Evolutionary conservation across 371 early-diverging fungal species (phyloP).

Genomic region (Pancytospora epiphaga): DNA sequence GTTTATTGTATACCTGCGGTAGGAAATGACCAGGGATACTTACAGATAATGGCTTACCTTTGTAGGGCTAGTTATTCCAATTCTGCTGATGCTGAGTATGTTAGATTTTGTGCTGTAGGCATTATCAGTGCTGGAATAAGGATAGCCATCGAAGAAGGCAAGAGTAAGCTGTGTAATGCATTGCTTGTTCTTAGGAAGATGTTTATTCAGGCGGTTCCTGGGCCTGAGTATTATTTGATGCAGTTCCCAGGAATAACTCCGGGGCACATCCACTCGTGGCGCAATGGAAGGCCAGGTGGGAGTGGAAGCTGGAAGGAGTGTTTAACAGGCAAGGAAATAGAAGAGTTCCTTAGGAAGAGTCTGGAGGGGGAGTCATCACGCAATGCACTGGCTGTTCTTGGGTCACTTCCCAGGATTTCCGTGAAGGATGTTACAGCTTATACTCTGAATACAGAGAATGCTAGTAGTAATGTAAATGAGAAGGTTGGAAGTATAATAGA

Average conservation of each 20-base stretch:
- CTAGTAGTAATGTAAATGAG: not conserved
- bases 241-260: constrained; percentile 41
- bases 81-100: constrained; percentile 21
- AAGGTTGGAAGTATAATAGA: not conserved
- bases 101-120: constrained; percentile 5
- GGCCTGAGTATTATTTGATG: constrained; percentile 46
- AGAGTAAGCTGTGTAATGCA: constrained; percentile 8
- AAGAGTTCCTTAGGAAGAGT: not conserved
- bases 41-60: constrained; percentile 35
- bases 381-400: not conserved
- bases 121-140: constrained; percentile 33
- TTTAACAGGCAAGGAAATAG: not conserved
- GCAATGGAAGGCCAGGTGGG: not conserved
- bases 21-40: constrained; percentile 29
- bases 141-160: constrained; percentile 27
- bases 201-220: constrained; percentile 53
- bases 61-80: constrained; percentile 23
- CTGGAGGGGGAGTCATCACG: not conserved
- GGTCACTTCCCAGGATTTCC: not conserved
- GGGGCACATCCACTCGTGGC: constrained; percentile 1
- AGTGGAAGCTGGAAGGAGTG: not conserved
- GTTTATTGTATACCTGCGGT: constrained; percentile 35
- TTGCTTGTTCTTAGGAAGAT: constrained; percentile 22
- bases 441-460: not conserved
- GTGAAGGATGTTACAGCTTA: not conserved